These are phyloP conservation scores for Apocynum venetum DNA, from an alignment of 257 asterid species.

Conservation along the genomic window DNA sequence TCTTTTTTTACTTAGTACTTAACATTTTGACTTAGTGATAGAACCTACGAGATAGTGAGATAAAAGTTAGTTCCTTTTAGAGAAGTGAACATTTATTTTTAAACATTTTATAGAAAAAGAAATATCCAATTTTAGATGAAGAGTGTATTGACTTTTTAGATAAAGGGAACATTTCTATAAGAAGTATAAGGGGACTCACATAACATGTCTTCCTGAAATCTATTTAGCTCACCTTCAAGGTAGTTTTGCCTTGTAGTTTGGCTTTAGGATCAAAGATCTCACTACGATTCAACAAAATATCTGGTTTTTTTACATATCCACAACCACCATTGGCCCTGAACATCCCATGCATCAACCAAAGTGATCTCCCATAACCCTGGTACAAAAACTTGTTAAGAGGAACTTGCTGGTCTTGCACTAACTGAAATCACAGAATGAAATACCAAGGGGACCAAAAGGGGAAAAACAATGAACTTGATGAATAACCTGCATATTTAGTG, in stretches of 20 bases:
- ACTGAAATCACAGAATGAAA: not conserved
- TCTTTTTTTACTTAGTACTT: not conserved
- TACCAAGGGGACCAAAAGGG: not conserved
- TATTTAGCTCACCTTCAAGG: conserved; percentile 53
- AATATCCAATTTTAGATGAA: no score
- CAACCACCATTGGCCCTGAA: conserved; percentile 87
- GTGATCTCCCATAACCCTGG: conserved; percentile 93
- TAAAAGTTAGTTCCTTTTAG: no score
- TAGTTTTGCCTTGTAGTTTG: conserved; percentile 54
- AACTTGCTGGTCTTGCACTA: not conserved
- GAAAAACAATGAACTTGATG: not conserved
- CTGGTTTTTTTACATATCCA: conserved; percentile 86
- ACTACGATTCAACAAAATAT: conserved; percentile 46
- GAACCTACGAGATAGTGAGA: not conserved
- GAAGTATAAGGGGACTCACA: not conserved
- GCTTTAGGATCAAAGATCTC: conserved; percentile 64
- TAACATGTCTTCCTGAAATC: not conserved
- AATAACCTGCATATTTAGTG: conserved; percentile 91
- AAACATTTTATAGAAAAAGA: no score
- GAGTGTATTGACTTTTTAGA: not conserved
- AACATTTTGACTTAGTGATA: not conserved
- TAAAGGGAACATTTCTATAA: not conserved
- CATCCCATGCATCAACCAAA: conserved; percentile 97
- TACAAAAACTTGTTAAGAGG: conserved; percentile 14
- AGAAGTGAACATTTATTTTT: no score